These are phyloP conservation scores for Penicillium brevicompactum DNA, from an alignment of 2,329 filamentous ascomycete genomes.

Conservation along the genomic window DNA sequence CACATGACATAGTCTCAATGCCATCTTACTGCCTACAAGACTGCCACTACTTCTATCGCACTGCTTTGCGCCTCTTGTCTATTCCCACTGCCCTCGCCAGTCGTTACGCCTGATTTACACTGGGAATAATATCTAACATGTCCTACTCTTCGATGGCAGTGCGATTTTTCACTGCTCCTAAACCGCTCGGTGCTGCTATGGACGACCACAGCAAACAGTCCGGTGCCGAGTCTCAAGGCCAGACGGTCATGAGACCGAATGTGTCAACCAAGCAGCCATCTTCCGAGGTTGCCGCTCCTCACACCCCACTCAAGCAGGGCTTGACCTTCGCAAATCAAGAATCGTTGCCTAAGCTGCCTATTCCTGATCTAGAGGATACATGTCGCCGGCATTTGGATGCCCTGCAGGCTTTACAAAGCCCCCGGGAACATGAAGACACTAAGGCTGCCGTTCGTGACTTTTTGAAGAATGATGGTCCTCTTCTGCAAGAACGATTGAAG, in stretches of 20 bases:
- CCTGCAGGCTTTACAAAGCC: slow-evolving; percentile 76
- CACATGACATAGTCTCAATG: slow-evolving; percentile 61
- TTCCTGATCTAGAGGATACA: slow-evolving; percentile 80
- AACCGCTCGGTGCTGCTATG: slow-evolving; percentile 72
- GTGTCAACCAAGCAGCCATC: slow-evolving; percentile 13
- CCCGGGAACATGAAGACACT: slow-evolving; percentile 81
- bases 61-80: slow-evolving; percentile 80
- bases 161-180: slow-evolving; percentile 70
- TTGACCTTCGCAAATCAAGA: slow-evolving; percentile 91
- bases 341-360: slow-evolving; percentile 85
- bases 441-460: slow-evolving; percentile 81
- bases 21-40: slow-evolving; percentile 80
- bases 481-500: slow-evolving; percentile 85
- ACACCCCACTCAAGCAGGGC: slow-evolving; percentile 57
- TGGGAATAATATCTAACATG: slow-evolving; percentile 54
- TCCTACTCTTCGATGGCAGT: slow-evolving; percentile 65
- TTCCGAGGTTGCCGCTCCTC: slow-evolving; percentile 9
- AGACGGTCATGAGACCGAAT: slow-evolving; percentile 29
- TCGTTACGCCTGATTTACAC: slow-evolving; percentile 59
- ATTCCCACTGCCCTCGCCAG: slow-evolving; percentile 78
- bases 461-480: slow-evolving; percentile 75
- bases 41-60: slow-evolving; percentile 92
- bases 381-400: slow-evolving; percentile 78
- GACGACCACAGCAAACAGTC: slow-evolving; percentile 34
- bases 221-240: slow-evolving; percentile 10